A percentile compares a stretch with the other conserved stretches of the same genome.
Evolutionary conservation across 2,329 filamentous ascomycete genomes (phyloP).

Genomic region (Clonostachys rhizophaga): DNA sequence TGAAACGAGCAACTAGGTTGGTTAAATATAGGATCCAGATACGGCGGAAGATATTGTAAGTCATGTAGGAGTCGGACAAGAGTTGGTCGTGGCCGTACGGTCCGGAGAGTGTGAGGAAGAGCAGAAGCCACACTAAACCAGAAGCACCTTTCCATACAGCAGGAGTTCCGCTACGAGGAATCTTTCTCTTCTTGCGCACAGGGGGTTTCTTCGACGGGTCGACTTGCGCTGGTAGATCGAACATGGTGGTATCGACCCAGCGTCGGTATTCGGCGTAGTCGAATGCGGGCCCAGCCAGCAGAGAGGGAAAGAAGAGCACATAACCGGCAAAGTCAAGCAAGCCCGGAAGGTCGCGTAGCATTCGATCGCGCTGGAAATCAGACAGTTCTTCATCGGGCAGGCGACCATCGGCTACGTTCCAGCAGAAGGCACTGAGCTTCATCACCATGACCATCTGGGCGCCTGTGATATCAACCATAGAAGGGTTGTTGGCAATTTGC

Average conservation of each 20-base stretch:
- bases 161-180: slow-evolving; percentile 84
- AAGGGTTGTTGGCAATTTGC: slow-evolving; percentile 63
- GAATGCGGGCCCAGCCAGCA: slow-evolving; percentile 88
- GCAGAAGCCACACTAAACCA: slow-evolving; percentile 74
- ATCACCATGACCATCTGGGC: slow-evolving; percentile 98
- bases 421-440: slow-evolving; percentile 95
- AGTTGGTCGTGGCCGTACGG: slow-evolving; percentile 63
- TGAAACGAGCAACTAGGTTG: slow-evolving; percentile 74
- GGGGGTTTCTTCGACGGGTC: slow-evolving; percentile 82
- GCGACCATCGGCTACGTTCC: slow-evolving; percentile 93
- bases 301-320: slow-evolving; percentile 89
- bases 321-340: slow-evolving; percentile 84
- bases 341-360: slow-evolving; percentile 68
- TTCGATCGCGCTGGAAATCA: slow-evolving; percentile 79
- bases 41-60: slow-evolving; percentile 65
- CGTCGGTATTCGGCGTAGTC: slow-evolving; percentile 89
- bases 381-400: slow-evolving; percentile 76
- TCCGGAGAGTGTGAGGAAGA: slow-evolving; percentile 68
- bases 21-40: slow-evolving; percentile 81
- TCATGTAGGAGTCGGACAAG: slow-evolving; percentile 60
- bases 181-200: slow-evolving; percentile 85
- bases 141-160: slow-evolving; percentile 70
- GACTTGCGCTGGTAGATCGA: slow-evolving; percentile 75
- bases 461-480: slow-evolving; percentile 79
- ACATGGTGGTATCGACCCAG: slow-evolving; percentile 94